A percentile compares a stretch with the other conserved stretches of the same genome.
Evolutionary conservation across 2,329 filamentous ascomycete genomes (phyloP).

Genomic region (Cordyceps pruinosa): DNA sequence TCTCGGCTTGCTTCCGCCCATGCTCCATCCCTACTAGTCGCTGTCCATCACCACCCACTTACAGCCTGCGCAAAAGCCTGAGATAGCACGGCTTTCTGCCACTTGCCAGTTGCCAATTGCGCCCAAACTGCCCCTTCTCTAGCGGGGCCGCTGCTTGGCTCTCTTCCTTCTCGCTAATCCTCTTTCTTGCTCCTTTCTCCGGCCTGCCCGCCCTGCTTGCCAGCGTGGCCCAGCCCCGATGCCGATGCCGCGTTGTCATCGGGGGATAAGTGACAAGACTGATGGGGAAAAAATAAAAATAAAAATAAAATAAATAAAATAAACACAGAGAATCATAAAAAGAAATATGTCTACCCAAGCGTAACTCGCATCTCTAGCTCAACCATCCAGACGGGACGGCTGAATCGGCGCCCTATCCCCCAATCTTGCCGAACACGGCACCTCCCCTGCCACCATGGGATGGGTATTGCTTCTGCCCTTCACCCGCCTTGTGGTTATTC

Average conservation of each 20-base stretch:
- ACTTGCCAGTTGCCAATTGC: not conserved
- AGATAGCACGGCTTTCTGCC: not conserved
- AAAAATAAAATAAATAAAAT: not conserved
- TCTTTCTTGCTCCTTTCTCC: not conserved
- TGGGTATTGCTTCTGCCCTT: not conserved
- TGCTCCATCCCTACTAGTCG: constrained; percentile 8
- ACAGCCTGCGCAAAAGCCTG: not conserved
- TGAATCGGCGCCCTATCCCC: constrained; percentile 3
- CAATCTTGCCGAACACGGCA: not conserved
- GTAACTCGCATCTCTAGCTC: constrained; percentile 1
- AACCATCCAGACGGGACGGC: constrained; percentile 5
- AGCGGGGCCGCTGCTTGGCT: not conserved
- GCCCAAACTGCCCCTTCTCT: not conserved
- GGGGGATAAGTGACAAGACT: not conserved
- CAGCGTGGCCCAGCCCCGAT: not conserved
- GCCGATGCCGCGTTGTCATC: constrained; percentile 3
- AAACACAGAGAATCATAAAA: too few relatives aligned
- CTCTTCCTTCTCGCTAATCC: not conserved
- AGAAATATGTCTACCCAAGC: constrained; percentile 2
- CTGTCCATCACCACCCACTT: not conserved
- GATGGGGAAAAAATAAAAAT: not conserved
- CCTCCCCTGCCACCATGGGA: not conserved
- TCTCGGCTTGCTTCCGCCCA: constrained; percentile 12
- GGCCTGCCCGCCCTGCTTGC: not conserved
- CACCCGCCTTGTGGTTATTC: not conserved